phyloP scores from a whole-genome alignment of 768 basidiomycete species.

The Strobilomyces confusus region DNA sequence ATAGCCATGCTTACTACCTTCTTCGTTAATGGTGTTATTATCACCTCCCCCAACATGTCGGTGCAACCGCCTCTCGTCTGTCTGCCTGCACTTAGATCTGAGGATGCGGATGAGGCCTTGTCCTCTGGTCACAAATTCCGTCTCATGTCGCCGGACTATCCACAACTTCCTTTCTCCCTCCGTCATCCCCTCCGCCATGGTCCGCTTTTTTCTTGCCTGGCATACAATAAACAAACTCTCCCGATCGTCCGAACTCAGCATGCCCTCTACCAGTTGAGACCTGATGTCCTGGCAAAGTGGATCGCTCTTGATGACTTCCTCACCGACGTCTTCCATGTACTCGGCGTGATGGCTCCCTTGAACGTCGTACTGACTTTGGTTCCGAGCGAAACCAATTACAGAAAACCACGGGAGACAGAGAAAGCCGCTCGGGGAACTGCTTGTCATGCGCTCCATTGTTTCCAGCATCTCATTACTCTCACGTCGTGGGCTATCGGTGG shows the following conservation, averaged over 20 bases:
- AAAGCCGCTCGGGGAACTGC: neutral
- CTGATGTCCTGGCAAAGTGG: neutral
- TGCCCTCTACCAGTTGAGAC: neutral
- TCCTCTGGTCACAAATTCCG: neutral
- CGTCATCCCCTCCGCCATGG: neutral
- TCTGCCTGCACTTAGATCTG: too few species aligned
- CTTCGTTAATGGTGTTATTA: too few species aligned
- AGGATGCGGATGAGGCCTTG: neutral
- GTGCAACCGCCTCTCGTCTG: too few species aligned
- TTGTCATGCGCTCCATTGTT: neutral
- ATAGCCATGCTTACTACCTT: too few species aligned
- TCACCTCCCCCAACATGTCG: too few species aligned
- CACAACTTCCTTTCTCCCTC: neutral
- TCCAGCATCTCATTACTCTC: neutral
- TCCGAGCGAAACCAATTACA: neutral
- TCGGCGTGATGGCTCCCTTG: neutral
- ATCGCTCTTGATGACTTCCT: neutral
- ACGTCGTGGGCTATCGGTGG: neutral
- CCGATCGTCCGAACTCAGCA: neutral
- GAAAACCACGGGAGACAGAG: neutral
- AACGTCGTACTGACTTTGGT: neutral
- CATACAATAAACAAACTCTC: neutral
- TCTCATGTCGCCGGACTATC: neutral
- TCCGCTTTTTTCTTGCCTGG: neutral
- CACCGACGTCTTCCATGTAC: neutral